A percentile compares a stretch with the other conserved stretches of the same genome.
Conservation (phyloP, 2,329 filamentous ascomycete species). For the Fusarium longipes region DNA sequence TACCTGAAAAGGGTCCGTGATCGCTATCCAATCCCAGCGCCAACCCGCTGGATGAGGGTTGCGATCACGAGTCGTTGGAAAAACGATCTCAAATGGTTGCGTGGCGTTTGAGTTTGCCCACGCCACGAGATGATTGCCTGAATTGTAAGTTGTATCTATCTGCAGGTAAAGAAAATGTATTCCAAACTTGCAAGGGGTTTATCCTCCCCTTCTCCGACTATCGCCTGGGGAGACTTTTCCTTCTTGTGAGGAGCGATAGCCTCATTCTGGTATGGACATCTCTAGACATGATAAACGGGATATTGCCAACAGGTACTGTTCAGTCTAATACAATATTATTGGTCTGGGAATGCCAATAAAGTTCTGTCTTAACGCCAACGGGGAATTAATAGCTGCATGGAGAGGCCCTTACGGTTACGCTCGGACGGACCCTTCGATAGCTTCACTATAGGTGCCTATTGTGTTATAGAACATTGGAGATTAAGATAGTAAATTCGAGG, state of each 20-base stretch:
- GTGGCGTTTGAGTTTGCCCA: conserved; percentile 41
- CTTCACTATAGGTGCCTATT: conserved; percentile 9
- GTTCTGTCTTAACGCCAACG: conserved; percentile 21
- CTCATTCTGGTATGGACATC: neutral
- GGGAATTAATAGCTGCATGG: conserved; percentile 5
- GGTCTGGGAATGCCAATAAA: neutral
- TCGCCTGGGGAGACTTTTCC: neutral
- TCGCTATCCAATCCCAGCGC: conserved; percentile 14
- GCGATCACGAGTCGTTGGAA: conserved; percentile 22
- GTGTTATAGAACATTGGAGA: neutral
- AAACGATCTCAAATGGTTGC: conserved; percentile 8
- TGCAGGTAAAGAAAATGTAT: neutral
- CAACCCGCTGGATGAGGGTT: conserved; percentile 6
- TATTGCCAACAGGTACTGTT: neutral
- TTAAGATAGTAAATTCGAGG: neutral
- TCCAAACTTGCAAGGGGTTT: conserved; percentile 7
- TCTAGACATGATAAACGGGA: neutral
- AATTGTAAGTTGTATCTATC: conserved; percentile 28
- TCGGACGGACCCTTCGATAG: neutral
- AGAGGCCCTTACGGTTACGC: neutral
- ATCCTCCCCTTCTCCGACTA: neutral
- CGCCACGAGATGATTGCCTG: conserved; percentile 23
- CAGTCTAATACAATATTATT: neutral
- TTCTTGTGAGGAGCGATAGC: neutral
- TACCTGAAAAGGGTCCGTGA: conserved; percentile 37